These are phyloP conservation scores for Colletotrichum eleusines DNA, from an alignment of 2,329 filamentous ascomycete genomes.

Conservation along the genomic window DNA sequence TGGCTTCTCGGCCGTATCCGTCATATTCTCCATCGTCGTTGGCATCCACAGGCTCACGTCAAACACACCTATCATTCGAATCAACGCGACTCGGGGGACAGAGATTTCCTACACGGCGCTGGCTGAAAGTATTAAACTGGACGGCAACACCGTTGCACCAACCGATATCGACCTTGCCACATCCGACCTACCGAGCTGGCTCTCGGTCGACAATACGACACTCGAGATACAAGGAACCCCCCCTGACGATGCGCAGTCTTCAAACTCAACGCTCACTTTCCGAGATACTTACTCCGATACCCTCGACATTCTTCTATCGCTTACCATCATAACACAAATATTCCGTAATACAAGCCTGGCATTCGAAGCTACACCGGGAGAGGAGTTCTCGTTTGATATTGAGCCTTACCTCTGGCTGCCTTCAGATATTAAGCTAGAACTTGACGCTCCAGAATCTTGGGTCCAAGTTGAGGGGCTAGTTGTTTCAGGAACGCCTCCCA, in stretches of 20 bases:
- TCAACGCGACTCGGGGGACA: conserved; percentile 68
- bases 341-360: conserved; percentile 56
- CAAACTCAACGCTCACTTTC: conserved; percentile 73
- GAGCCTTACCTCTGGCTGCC: conserved; percentile 56
- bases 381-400: conserved; percentile 58
- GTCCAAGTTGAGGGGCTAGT: conserved; percentile 54
- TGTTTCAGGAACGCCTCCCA: conserved; percentile 57
- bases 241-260: conserved; percentile 66
- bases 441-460: conserved; percentile 57
- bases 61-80: conserved; percentile 64
- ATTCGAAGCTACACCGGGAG: conserved; percentile 56
- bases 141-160: conserved; percentile 63
- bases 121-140: conserved; percentile 65
- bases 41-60: conserved; percentile 78
- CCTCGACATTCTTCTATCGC: conserved; percentile 65
- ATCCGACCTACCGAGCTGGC: conserved; percentile 73
- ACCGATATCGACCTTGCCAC: conserved; percentile 66
- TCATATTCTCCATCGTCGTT: conserved; percentile 79
- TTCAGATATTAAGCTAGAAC: conserved; percentile 53
- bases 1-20: conserved; percentile 77
- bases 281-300: conserved; percentile 70
- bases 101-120: conserved; percentile 67
- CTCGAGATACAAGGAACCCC: conserved; percentile 75
- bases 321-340: conserved; percentile 53
- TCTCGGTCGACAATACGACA: conserved; percentile 72